Conservation (phyloP, 495 filamentous ascomycete species). For the Xylaria nigripes region DNA sequence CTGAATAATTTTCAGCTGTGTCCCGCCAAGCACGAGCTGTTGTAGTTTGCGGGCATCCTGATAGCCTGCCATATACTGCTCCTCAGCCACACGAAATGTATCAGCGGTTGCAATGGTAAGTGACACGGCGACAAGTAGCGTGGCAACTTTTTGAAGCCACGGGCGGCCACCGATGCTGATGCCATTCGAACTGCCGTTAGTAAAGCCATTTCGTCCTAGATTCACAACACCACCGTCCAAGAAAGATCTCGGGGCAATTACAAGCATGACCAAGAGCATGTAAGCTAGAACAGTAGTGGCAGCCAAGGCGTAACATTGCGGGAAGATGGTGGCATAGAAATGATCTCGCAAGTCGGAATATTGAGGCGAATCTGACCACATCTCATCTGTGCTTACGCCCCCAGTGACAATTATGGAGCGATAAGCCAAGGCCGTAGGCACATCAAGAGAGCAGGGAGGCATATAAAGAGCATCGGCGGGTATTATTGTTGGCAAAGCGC, state of each 20-base stretch:
- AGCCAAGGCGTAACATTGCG: constrained; percentile 85
- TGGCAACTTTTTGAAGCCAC: constrained; percentile 93
- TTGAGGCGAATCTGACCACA: constrained; percentile 18
- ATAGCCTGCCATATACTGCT: constrained; percentile 65
- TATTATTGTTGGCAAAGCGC: constrained; percentile 51
- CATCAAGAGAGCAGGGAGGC: constrained; percentile 46
- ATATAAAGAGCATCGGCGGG: constrained; percentile 54
- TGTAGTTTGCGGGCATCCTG: constrained; percentile 66
- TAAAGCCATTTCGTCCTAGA: constrained; percentile 76
- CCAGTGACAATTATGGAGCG: constrained; percentile 40
- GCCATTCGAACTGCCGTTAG: constrained; percentile 64
- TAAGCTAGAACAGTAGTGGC: constrained; percentile 88
- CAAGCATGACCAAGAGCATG: constrained; percentile 85
- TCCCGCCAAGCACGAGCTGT: constrained; percentile 64
- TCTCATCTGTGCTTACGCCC: constrained; percentile 34
- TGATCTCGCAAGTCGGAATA: constrained; percentile 63
- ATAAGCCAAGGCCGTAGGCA: constrained; percentile 21
- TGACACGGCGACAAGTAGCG: constrained; percentile 81
- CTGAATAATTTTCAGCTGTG: constrained; percentile 78
- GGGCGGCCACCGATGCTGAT: constrained; percentile 86
- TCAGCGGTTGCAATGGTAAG: constrained; percentile 87
- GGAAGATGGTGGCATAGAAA: constrained; percentile 86
- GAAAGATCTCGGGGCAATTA: constrained; percentile 86
- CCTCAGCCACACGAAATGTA: constrained; percentile 72
- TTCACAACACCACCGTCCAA: constrained; percentile 76